Evolutionary conservation across 1,284 basidiomycete species (phyloP).

Genomic region (Phellopilus nigrolimitatus): DNA sequence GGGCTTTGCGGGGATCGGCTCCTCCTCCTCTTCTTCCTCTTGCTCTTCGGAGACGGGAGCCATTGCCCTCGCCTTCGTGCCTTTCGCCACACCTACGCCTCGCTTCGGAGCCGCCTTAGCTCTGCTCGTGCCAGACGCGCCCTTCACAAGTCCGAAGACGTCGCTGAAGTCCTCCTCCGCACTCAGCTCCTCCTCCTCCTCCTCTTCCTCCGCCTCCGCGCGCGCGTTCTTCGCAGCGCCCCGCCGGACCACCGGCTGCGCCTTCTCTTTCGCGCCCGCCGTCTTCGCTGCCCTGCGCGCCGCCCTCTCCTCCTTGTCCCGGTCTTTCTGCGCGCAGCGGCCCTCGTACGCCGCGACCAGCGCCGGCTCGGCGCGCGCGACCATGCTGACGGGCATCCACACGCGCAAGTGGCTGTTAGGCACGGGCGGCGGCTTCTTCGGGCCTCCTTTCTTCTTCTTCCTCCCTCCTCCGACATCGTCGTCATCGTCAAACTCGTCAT

Average conservation of each 20-base stretch:
- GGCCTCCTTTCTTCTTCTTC: slow-evolving; percentile 31
- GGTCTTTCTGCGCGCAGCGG: slow-evolving; percentile 41
- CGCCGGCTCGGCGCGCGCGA: slow-evolving; percentile 57
- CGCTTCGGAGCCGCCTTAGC: background rate
- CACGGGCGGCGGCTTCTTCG: slow-evolving; percentile 40
- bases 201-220: background rate
- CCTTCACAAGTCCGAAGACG: slow-evolving; percentile 11
- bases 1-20: background rate
- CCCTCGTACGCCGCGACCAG: slow-evolving; percentile 60
- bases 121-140: background rate
- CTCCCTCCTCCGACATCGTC: slow-evolving; percentile 27
- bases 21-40: slow-evolving; percentile 7
- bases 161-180: slow-evolving; percentile 18
- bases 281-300: slow-evolving; percentile 14
- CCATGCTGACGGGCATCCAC: slow-evolving; percentile 76
- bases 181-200: slow-evolving; percentile 15
- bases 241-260: background rate
- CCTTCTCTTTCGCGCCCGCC: background rate
- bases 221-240: background rate
- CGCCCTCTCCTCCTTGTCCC: slow-evolving; percentile 36
- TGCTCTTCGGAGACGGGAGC: background rate
- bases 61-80: background rate
- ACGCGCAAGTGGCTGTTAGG: slow-evolving; percentile 52
- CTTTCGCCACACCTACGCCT: too few relatives aligned
- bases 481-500: slow-evolving; percentile 30